These are phyloP conservation scores for Marchantia paleacea DNA, from an alignment of 225 moss, liverwort and hornwort species.

Conservation along the genomic window DNA sequence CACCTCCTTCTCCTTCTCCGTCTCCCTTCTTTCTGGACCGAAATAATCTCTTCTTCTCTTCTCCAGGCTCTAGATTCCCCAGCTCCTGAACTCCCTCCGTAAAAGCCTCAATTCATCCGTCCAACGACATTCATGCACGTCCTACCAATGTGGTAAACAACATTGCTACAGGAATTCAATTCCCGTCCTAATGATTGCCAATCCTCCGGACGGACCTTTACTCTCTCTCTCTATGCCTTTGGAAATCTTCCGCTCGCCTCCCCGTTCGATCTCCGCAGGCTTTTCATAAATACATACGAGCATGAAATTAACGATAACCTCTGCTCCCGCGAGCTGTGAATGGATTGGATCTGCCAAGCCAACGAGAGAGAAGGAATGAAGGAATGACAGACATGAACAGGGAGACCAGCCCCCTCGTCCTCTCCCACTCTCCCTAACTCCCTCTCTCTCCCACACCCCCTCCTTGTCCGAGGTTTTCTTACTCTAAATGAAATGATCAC, in stretches of 20 bases:
- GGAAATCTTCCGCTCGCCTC: too few relatives aligned
- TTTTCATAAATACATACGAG: neutral
- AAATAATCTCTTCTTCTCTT: neutral
- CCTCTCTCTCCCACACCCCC: too few relatives aligned
- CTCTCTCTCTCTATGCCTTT: neutral
- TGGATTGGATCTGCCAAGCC: neutral
- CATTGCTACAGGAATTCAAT: slow-evolving; percentile 15
- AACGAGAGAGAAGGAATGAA: neutral
- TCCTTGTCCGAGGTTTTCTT: neutral
- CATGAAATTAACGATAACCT: neutral
- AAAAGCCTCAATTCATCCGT: slow-evolving; percentile 9
- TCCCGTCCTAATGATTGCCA: neutral
- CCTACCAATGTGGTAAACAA: neutral
- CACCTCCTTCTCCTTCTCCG: neutral
- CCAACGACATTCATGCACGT: neutral
- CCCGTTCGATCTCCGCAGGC: neutral
- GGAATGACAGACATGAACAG: slow-evolving; percentile 1
- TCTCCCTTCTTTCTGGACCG: neutral
- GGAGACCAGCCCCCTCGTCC: neutral
- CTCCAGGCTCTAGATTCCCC: neutral
- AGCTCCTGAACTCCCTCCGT: neutral
- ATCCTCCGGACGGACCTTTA: neutral
- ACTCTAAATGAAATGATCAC: neutral
- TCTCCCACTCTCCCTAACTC: neutral
- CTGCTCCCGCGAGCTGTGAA: neutral